These are phyloP conservation scores for Salix dunnii DNA, from an alignment of 345 rosid genomes.

Conservation along the genomic window DNA sequence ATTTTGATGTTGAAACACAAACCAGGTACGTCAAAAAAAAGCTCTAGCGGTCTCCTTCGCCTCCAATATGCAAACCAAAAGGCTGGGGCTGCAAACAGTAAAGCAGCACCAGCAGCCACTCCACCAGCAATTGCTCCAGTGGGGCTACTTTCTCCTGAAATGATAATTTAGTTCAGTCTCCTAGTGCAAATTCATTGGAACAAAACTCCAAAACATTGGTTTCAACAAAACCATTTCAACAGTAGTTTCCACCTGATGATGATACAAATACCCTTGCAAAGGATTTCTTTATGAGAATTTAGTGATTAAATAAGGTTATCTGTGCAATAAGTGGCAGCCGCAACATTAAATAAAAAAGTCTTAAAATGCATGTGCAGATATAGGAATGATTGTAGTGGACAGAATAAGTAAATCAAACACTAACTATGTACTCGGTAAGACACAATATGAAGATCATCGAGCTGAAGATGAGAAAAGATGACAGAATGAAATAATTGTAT, in stretches of 20 bases:
- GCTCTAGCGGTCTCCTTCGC: slow-evolving; percentile 26
- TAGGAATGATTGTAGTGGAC: neutral
- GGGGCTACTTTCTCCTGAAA: slow-evolving; percentile 20
- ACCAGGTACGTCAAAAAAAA: slow-evolving; percentile 37
- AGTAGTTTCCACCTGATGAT: neutral
- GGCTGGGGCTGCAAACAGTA: slow-evolving; percentile 34
- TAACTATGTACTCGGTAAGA: neutral
- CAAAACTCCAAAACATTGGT: neutral
- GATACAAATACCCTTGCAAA: neutral
- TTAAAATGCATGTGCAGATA: neutral
- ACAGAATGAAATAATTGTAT: neutral
- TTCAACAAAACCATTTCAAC: slow-evolving; percentile 1
- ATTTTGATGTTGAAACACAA: slow-evolving; percentile 9
- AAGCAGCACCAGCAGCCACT: slow-evolving; percentile 38
- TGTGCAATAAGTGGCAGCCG: neutral
- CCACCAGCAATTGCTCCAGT: slow-evolving; percentile 38
- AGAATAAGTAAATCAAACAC: neutral
- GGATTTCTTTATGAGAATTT: neutral
- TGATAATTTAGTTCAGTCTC: neutral
- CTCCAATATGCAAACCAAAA: slow-evolving; percentile 29
- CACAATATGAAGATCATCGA: neutral
- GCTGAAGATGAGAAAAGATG: neutral
- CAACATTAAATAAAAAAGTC: neutral
- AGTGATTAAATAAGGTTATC: neutral
- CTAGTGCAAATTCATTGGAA: neutral